Evolutionary conservation across 106 monocot species (phyloP), one percentile per base, ranked within the genome.

Genomic region (Dioscorea alata): DNA sequence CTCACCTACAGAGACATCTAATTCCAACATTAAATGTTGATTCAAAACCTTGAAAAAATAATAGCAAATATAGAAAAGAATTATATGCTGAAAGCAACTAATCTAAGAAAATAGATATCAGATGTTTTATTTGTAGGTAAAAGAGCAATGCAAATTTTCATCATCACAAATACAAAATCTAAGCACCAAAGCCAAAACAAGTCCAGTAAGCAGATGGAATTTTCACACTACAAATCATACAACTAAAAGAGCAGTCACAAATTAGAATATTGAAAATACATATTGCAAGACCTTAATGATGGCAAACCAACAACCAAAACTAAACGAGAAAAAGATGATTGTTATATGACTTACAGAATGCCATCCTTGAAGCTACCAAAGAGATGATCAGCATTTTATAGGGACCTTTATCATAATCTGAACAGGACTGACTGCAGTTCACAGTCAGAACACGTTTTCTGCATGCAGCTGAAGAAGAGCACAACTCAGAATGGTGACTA

Each of bases 371-470:
- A 67, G 48, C 58, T 50, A 10, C 21, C 58, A 31, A 62, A 75
- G 64, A 69, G 60, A 49, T 77, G 64, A 53, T 65, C 78, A 61
- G 67, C 70, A 12, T 33, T 57, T 70, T 64, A 70, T 76, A 73
- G 59, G 71, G 64, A 60, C 28, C 64, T 8, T 22, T 21, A 49
- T 60, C 60, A 66, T 58, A 78, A 34, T 78, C 79, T 59, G 79
- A 70, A 52, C 48, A 48, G 20, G 82, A 77, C 48, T 71, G 76
- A 50, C 73, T 70, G 48, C 58, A 67, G 34, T 69, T 51, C 49
- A 72, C 63, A 21, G 74, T 68, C 52, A 76, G 20, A 25, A 50
- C 12, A 19, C 68, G 65, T 31, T 66, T 87, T 69, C 73, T 79
- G 57, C 64, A 67, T 42, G 49, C 21, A 63, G 73, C 65, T 21